phyloP scores from a whole-genome alignment of 2,329 filamentous ascomycete genomes.

The Leptosphaerulina australis region DNA sequence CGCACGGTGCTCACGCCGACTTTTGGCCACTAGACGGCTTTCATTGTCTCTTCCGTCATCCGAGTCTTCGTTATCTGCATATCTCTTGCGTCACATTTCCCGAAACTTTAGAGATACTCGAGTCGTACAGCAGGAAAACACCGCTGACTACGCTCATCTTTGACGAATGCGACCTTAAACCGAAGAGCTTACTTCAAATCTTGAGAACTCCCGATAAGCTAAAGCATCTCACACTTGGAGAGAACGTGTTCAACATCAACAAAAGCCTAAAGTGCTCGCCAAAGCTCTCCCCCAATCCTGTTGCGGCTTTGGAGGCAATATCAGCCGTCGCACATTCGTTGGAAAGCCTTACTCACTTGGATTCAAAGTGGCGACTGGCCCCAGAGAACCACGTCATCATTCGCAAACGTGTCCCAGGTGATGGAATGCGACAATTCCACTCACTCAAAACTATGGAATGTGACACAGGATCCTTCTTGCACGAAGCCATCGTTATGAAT shows the following conservation, averaged over 20 bases:
- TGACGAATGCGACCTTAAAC: conserved; percentile 43
- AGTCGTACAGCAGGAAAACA: conserved; percentile 27
- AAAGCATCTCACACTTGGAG: conserved; percentile 42
- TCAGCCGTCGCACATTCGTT: conserved; percentile 40
- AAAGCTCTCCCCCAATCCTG: conserved; percentile 22
- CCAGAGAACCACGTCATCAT: conserved; percentile 21
- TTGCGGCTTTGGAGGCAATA: conserved; percentile 34
- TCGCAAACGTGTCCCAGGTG: conserved; percentile 26
- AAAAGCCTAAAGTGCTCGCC: conserved; percentile 19
- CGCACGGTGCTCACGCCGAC: conserved; percentile 39
- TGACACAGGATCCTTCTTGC: conserved; percentile 40
- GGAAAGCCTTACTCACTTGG: conserved; percentile 35
- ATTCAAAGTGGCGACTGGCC: conserved; percentile 32
- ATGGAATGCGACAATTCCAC: conserved; percentile 42
- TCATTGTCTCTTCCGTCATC: conserved; percentile 46
- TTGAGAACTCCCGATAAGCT: conserved; percentile 38
- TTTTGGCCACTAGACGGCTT: conserved; percentile 43
- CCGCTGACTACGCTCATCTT: conserved; percentile 42
- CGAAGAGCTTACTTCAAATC: conserved; percentile 33
- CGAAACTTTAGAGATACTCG: conserved; percentile 27
- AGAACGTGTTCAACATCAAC: conserved; percentile 41
- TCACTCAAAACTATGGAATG: conserved; percentile 37
- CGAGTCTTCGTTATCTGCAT: conserved; percentile 40
- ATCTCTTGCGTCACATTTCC: conserved; percentile 41
- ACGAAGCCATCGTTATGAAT: conserved; percentile 35